Evolutionary conservation across 805 yeast species (phyloP), one percentile per base, ranked within the genome.

Genomic region (Ogataea ganodermae): DNA sequence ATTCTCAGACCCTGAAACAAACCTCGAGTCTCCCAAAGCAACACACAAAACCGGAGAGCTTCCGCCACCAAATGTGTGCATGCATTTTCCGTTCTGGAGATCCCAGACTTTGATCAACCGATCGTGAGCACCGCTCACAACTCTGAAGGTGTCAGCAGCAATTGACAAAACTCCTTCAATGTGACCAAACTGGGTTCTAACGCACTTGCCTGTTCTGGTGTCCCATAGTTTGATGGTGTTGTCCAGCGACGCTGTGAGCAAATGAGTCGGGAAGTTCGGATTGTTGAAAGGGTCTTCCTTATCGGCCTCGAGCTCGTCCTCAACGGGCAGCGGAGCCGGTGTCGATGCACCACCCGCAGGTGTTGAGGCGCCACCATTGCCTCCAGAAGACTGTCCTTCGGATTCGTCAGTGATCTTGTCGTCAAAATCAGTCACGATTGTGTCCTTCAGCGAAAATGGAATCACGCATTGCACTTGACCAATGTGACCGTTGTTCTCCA

Each of bases 91-190:
- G 56, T 84, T 83, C 67, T 94, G 97, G 51, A 94, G 73, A 64
- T 94, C 99, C 99, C 99, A 94, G 6, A 94, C 87, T 65, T 86
- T 92, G 51, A 88, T 88, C 28, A 82, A 73, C 52, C 89, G 79
- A 71, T 94, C 99, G 62, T 94, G 97, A 1, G 97, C 91, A 1
- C 98, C 98, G 59, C 94, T 84, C 9, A 92, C 87, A 37, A 94
- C 87, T 56, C 99, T 78, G 74, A 94, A 94, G 32, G 91, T 90
- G 70, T 94, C 98, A 0, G 97, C 96, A 14, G 94, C 89, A 46
- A 94, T 86, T 35, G 92, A 89, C 97, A 98, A 92, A 16, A 94
- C 96, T 18, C 99, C 99, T 68, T 94, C 98, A 45, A 92, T 89
- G 63, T 94, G 99, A 2, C 99, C 99, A 71, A 92, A 94, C 66